Base-by-base conservation (phyloP, 495 filamentous ascomycete species). In the Zalerion maritima region DNA sequence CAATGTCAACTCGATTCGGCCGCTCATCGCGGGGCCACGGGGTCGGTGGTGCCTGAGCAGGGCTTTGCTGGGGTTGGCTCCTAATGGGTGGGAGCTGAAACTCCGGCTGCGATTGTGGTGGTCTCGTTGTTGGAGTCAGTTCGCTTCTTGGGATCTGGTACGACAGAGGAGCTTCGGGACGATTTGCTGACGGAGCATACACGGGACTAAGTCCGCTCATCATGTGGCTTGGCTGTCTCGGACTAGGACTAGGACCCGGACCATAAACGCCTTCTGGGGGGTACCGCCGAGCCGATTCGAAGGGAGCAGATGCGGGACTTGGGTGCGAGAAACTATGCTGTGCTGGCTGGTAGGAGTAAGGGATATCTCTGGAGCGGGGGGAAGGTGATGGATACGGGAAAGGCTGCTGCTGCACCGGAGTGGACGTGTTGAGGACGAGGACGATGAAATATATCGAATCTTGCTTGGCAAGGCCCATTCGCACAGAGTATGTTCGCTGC, bases 361-460 rank as follows among this genome's bases (percentile, higher is more conserved):
- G 46, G 15, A 54, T 42, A 8, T 66, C 61, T 33, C 61, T 44
- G 16, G 55, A 34, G 37, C 57, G 58, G n/a, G 59, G 61, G 12
- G 62, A 62, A 6, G 62, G 55, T 1, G 58, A 56, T 11, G 50
- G 55, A 15, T 54, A 57, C 23, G 53, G 39, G 31, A 55, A 58
- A 15, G 49, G 40, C 28, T 47, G 53, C n/a, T n/a, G n/a, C n/a
- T n/a, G n/a, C n/a, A n/a, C n/a, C n/a, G n/a, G n/a, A 1, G 40
- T 18, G 6, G 45, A 32, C 1, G 47, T 34, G 12, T 32, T 46
- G 33, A 71, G 40, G 22, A 58, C 26, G 17, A 69, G 33, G 3
- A 68, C 55, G 14, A 69, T 53, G 37, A 69, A 66, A 41, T 64
- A 69, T 17, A 67, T 61, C 32, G 65, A 63, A 18, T 65, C 56